Base-by-base conservation (phyloP, 2,329 filamentous ascomycete species). In the Albophoma yamanashiensis region DNA sequence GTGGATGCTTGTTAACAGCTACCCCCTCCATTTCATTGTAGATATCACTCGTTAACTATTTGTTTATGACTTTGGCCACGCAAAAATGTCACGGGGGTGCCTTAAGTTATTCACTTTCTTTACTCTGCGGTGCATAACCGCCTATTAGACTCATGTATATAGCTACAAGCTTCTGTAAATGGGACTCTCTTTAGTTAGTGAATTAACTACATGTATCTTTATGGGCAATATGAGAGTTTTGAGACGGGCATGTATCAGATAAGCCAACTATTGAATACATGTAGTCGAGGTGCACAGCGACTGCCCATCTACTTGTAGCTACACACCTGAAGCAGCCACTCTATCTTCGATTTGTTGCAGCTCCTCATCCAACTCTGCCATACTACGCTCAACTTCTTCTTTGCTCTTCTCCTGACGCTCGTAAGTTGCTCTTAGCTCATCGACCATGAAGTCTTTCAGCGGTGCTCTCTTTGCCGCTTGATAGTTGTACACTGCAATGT, bases 361-460 rank as follows among this genome's bases (percentile, higher is more conserved):
- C 38, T 55, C 55, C 4, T 42, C 43, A 9, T 63, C 31, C n/a
- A 64, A 9, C 38, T 60, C 56, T 27, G 55, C 59, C 8, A 70
- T 62, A 38, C 64, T 62, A 6, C 60, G 53, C 20, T 69, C 66
- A 2, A 59, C 57, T 2, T 63, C 61, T 3, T 31, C 34, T 36
- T 62, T 66, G 20, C 61, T 63, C 42, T 64, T 52, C 55, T 70
- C 68, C 58, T 74, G 78, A 58, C 71, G 56, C 11, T 68, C 62
- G 63, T 71, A 79, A 9, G 73, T 70, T 55, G 68, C 63, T 3
- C 66, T 64, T 15, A 80, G 66, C 40, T 71, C 65, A 6, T 72
- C 70, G 0, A 73, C 69, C 74, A 79, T 76, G 62, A 77, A 79
- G 0, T 62, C 65, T 22, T 73, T 73, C 66, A 80, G 66, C 22